phyloP scores from a whole-genome alignment of 1,139 yeast genomes.

The Magnusiomyces tetraspermus region DNA sequence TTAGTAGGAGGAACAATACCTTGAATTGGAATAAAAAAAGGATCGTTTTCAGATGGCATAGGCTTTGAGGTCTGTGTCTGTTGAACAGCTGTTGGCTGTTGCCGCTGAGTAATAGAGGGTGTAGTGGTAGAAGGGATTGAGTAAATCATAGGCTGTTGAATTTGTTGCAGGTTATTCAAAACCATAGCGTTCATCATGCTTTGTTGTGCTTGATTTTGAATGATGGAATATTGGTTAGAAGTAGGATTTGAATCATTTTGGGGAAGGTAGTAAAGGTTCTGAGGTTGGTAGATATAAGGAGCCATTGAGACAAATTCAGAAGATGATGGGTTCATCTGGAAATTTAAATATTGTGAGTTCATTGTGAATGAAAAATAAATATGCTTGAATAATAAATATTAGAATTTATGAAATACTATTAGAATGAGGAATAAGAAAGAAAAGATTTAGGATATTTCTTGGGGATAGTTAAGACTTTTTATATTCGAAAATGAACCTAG shows the following conservation, averaged over 20 bases:
- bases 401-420: background rate
- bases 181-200: background rate
- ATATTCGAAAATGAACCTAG: too few relatives aligned
- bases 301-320: background rate
- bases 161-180: background rate
- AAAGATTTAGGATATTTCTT: background rate
- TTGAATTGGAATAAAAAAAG: constrained; percentile 11
- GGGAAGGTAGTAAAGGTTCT: background rate
- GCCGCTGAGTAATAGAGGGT: background rate
- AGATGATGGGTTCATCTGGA: background rate
- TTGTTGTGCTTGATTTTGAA: background rate
- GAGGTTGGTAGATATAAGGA: background rate
- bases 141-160: background rate
- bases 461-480: background rate
- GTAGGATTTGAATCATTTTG: background rate
- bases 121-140: background rate
- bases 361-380: background rate
- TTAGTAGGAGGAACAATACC: constrained; percentile 11
- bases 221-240: background rate
- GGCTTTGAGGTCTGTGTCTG: background rate
- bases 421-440: background rate
- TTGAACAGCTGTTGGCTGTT: background rate
- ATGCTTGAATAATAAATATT: background rate
- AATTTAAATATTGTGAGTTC: background rate
- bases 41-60: constrained; percentile 5